A percentile compares a stretch with the other conserved stretches of the same genome.
phyloP scores from a whole-genome alignment of 306 rosid species.

The Oxytropis ochrocephala region DNA sequence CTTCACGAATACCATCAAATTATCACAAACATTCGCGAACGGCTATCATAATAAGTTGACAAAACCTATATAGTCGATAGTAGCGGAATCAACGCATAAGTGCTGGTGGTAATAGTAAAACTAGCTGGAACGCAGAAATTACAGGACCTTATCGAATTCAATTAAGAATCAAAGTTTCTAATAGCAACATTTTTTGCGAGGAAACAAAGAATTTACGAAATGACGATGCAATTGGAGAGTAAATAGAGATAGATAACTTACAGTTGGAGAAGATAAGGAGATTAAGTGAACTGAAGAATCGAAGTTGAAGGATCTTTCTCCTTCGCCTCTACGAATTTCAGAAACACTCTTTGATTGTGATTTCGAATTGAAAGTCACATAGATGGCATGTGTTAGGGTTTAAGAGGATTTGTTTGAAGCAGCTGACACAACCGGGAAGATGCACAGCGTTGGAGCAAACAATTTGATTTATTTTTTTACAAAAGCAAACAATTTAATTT shows the following conservation, averaged over 20 bases:
- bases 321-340: not conserved
- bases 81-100: no score
- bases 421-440: no score
- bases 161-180: not conserved
- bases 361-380: not conserved
- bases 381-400: conserved; percentile 30
- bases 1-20: no score
- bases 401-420: conserved; percentile 12
- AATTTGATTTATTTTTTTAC: no score
- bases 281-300: not conserved
- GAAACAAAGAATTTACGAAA: not conserved
- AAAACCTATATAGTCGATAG: no score
- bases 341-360: not conserved
- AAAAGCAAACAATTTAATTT: no score
- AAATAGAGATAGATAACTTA: not conserved
- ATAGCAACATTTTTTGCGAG: not conserved
- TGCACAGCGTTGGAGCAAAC: not conserved
- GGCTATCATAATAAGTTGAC: no score
- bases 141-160: not conserved
- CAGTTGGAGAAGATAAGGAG: not conserved
- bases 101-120: no score
- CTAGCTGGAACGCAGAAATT: no score
- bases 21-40: no score
- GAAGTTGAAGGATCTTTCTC: no score
- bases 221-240: not conserved